phyloP scores from a whole-genome alignment of 495 filamentous ascomycete species.

The Aspergillus taichungensis region DNA sequence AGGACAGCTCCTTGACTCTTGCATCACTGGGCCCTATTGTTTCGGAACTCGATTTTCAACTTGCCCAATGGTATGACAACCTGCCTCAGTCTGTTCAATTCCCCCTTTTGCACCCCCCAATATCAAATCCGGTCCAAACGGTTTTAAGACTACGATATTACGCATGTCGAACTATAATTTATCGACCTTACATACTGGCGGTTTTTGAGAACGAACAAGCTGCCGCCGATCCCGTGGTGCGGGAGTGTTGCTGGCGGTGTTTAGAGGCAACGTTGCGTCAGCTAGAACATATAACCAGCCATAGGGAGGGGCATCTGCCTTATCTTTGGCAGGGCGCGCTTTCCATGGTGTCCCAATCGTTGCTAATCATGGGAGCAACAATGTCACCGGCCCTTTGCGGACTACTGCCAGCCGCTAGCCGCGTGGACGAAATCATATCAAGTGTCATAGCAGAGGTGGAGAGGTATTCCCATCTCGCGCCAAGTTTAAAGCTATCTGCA shows the following conservation, averaged over 20 bases:
- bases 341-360: conserved; percentile 70
- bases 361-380: conserved; percentile 74
- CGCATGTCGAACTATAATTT: conserved; percentile 79
- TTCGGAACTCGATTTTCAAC: conserved; percentile 70
- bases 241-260: conserved; percentile 70
- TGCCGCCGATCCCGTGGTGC: conserved; percentile 56
- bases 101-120: conserved; percentile 54
- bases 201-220: conserved; percentile 70
- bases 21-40: conserved; percentile 65
- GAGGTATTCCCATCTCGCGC: conserved; percentile 62
- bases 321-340: conserved; percentile 81
- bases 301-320: conserved; percentile 79
- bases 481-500: conserved; percentile 60
- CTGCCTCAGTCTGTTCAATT: conserved; percentile 66
- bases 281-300: conserved; percentile 67
- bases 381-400: conserved; percentile 66
- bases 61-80: conserved; percentile 77
- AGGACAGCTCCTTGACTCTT: conserved; percentile 59
- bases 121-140: conserved; percentile 67
- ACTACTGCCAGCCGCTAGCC: conserved; percentile 52
- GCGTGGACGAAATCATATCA: conserved; percentile 66
- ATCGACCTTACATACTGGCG: conserved; percentile 71
- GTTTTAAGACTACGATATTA: conserved; percentile 71
- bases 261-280: conserved; percentile 75
- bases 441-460: conserved; percentile 66